Base-by-base conservation (phyloP, 768 basidiomycete species). In the Trametes maxima region DNA sequence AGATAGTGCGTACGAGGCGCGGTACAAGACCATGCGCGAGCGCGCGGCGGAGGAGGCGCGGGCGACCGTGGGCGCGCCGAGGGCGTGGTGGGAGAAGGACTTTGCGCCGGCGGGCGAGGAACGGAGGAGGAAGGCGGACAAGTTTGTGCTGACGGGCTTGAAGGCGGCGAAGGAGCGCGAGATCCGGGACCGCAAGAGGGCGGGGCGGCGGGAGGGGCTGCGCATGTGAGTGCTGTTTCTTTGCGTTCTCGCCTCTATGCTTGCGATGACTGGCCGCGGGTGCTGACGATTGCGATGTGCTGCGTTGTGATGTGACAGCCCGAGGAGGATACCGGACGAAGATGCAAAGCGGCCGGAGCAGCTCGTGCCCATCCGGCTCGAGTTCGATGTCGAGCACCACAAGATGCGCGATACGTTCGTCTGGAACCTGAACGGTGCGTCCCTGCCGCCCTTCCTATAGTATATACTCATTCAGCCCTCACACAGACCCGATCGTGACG, bases 381-480 rank as follows among this genome's bases (percentile, higher is more conserved):
- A 99, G 73, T 88, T 98, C 68, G 97, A 99, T 68, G 89, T 95
- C 49, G 97, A 98, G 58, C 90, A 92, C 69, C 88, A 92, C 70
- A 92, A 89, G 76, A 88, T 98, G 80, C 85, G 94, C 25, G 97
- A 99, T 72, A 94, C 96, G 0, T 98, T 98, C 75, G 84, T 97
- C 46, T 99, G 96, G 97, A 97, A 99, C 69, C 75, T 95, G 46
- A 90, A 90, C 65, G 96, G 95, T 97, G 57, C n/a, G 85, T 54
- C 21, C 3, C 19, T 19, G 19, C 33, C 24, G 24, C 25, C 37
- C 39, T 13, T 37, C 14, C 21, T 21, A 6, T 16, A 16, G 5
- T 5, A 6, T 21, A 17, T 50, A 35, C 35, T 46, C 45, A 5
- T 10, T 55, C 19, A 51, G 33, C 22, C 14, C 39, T 14, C 10